These are phyloP conservation scores for Tubosaeta sp. DNA, from an alignment of 768 basidiomycete species.

Conservation along the genomic window DNA sequence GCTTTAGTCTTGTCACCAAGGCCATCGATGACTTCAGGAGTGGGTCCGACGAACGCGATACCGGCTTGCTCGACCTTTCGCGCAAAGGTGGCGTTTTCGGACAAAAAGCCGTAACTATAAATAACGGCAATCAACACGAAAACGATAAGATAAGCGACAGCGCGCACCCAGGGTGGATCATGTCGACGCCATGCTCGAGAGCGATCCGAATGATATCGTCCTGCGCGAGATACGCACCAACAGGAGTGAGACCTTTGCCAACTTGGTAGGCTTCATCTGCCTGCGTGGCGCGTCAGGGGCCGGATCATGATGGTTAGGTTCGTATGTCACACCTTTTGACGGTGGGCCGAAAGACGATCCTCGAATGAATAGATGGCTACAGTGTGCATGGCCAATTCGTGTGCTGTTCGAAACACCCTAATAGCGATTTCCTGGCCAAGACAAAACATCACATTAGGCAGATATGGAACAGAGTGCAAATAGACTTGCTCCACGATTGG, in stretches of 20 bases:
- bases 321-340: constrained; percentile 78
- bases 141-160: neutral
- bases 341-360: constrained; percentile 94
- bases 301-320: constrained; percentile 16
- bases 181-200: constrained; percentile 98
- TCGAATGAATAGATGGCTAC: constrained; percentile 98
- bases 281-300: constrained; percentile 40
- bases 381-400: constrained; percentile 98
- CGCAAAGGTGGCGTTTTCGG: constrained; percentile 97
- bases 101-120: constrained; percentile 89
- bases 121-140: constrained; percentile 2
- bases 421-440: constrained; percentile 89
- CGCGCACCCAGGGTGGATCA: constrained; percentile 95
- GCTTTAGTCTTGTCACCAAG: constrained; percentile 99
- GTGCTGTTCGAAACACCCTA: constrained; percentile 95
- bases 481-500: constrained; percentile 78
- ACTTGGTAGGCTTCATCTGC: constrained; percentile 99
- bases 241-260: constrained; percentile 93
- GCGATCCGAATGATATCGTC: constrained; percentile 96
- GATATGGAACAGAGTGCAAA: constrained; percentile 5
- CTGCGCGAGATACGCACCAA: constrained; percentile 94
- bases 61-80: constrained; percentile 97
- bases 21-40: constrained; percentile 94
- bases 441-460: constrained; percentile 3
- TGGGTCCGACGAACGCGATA: constrained; percentile 92